These are phyloP conservation scores for Penicillium decumbens DNA, from an alignment of 2,329 filamentous ascomycete genomes.

Conservation along the genomic window DNA sequence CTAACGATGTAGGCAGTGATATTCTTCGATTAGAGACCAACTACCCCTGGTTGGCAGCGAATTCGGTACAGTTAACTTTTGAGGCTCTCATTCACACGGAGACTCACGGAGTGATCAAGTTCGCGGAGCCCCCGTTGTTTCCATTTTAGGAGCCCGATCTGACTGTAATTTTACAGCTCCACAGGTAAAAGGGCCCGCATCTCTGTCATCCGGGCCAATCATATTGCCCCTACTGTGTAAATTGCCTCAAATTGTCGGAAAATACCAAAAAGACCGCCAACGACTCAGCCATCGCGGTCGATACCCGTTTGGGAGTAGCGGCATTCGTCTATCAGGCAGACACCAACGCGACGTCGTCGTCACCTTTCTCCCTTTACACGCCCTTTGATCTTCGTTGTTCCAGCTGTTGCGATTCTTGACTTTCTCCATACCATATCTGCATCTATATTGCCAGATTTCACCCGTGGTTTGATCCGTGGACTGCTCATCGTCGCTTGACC, in stretches of 20 bases:
- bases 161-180: background rate
- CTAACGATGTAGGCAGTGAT: constrained; percentile 3
- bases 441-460: background rate
- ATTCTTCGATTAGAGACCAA: background rate
- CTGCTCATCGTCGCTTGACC: background rate
- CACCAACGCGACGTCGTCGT: constrained; percentile 26
- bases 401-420: constrained; percentile 2
- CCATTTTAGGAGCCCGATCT: constrained; percentile 2
- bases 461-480: background rate
- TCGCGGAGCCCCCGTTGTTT: constrained; percentile 2
- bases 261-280: background rate
- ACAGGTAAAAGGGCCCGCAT: background rate
- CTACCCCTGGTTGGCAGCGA: background rate
- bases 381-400: constrained; percentile 12
- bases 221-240: background rate
- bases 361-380: constrained; percentile 16
- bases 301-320: constrained; percentile 23
- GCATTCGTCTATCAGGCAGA: constrained; percentile 39
- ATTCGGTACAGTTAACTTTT: background rate
- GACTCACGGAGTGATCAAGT: background rate
- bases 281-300: constrained; percentile 20
- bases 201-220: background rate
- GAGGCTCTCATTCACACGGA: background rate
- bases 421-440: background rate
- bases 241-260: background rate